Evolutionary conservation across 2,329 filamentous ascomycete genomes (phyloP).

Genomic region (Acephala macrosclerotiorum): DNA sequence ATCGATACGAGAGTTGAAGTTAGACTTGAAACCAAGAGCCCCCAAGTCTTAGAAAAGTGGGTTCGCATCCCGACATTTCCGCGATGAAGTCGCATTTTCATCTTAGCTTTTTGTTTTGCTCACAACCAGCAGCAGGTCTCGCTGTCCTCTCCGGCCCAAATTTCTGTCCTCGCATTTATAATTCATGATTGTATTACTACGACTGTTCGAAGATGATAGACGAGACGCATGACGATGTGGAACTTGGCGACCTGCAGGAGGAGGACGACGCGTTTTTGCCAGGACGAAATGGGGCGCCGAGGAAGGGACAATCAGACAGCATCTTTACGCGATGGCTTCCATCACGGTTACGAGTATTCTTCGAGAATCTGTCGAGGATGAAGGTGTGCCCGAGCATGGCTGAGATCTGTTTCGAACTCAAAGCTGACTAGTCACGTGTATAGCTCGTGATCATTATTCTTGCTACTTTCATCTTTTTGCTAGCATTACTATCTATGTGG

Average conservation of each 20-base stretch:
- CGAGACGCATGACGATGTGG: background rate
- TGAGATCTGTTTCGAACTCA: background rate
- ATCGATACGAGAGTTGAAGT: background rate
- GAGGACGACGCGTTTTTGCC: constrained; percentile 31
- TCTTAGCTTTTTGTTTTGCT: background rate
- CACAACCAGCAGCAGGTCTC: constrained; percentile 2
- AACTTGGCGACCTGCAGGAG: background rate
- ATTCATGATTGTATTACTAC: constrained; percentile 8
- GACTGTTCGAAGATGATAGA: background rate
- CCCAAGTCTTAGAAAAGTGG: constrained; percentile 3
- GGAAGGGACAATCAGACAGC: constrained; percentile 8
- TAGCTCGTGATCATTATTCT: constrained; percentile 29
- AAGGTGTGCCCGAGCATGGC: constrained; percentile 19
- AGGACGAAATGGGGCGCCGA: background rate
- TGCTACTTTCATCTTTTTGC: constrained; percentile 22
- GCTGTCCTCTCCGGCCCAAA: background rate
- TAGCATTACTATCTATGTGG: constrained; percentile 19
- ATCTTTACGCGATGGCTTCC: constrained; percentile 24
- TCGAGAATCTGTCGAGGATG: constrained; percentile 24
- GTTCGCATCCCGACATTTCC: constrained; percentile 1
- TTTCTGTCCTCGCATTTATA: background rate
- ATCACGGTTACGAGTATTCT: constrained; percentile 16
- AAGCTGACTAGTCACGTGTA: constrained; percentile 22
- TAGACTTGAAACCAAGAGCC: background rate
- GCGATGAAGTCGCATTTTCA: background rate